These are phyloP conservation scores for Cyclotella atomus DNA, from an alignment of 108 stramenopile genomes.

Conservation along the genomic window DNA sequence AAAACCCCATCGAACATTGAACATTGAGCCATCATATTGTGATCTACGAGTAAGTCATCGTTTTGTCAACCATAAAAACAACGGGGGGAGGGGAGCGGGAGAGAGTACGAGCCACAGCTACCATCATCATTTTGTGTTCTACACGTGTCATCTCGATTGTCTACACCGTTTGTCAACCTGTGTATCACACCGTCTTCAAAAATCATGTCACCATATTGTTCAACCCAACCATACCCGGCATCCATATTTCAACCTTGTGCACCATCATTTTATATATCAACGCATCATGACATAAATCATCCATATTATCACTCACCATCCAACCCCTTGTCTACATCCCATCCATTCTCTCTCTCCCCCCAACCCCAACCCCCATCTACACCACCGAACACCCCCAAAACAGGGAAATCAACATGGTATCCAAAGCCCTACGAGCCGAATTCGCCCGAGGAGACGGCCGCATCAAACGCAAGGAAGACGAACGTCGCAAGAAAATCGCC, in stretches of 20 bases:
- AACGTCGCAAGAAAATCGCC: conserved; percentile 85
- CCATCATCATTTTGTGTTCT: background rate
- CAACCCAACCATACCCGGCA: no score
- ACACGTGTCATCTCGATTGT: no score
- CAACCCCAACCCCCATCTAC: background rate
- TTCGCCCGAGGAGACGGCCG: conserved; percentile 91
- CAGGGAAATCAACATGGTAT: conserved; percentile 75
- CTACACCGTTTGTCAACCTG: no score
- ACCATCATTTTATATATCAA: conserved; percentile 4
- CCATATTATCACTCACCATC: conserved; percentile 15
- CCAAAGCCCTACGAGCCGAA: conserved; percentile 79
- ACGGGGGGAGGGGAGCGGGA: background rate
- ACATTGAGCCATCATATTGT: conserved; percentile 7
- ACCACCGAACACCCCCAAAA: conserved; percentile 4
- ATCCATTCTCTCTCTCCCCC: conserved; percentile 9
- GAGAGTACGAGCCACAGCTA: background rate
- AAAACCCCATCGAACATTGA: no score
- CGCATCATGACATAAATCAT: no score
- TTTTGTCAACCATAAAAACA: background rate
- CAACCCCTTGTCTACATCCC: background rate
- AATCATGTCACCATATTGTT: no score
- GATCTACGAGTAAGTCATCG: no score
- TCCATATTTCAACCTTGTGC: conserved; percentile 5
- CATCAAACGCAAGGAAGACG: conserved; percentile 90
- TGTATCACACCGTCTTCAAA: background rate